These are phyloP conservation scores for Claviceps sp. DNA, from an alignment of 2,329 filamentous ascomycete genomes.

Conservation along the genomic window DNA sequence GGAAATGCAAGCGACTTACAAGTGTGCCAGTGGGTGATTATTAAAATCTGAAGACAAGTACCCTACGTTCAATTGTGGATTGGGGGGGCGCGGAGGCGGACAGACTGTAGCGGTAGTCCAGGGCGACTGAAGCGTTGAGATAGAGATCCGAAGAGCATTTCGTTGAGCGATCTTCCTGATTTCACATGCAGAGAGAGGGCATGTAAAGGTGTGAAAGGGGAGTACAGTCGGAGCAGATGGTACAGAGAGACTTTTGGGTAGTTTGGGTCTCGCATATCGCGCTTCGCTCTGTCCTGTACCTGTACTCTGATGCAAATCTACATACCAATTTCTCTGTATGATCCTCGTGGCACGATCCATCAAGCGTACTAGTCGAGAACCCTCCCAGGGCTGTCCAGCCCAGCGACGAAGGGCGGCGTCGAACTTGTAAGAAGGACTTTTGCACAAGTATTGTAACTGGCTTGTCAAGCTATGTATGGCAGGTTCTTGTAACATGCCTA, in stretches of 20 bases:
- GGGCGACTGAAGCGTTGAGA: conserved; percentile 69
- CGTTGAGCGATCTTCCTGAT: conserved; percentile 90
- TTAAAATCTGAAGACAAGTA: conserved; percentile 99
- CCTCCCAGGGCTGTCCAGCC: conserved; percentile 74
- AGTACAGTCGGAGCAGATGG: conserved; percentile 87
- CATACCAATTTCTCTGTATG: conserved; percentile 76
- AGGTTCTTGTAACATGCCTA: conserved; percentile 48
- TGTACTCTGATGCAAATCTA: conserved; percentile 57
- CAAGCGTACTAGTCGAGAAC: conserved; percentile 68
- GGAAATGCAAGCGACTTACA: conserved; percentile 34
- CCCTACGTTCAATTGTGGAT: conserved; percentile 75
- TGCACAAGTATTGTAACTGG: conserved; percentile 30
- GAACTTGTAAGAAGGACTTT: conserved; percentile 22
- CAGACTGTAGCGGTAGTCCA: conserved; percentile 79
- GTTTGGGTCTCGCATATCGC: conserved; percentile 57
- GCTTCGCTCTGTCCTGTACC: conserved; percentile 37
- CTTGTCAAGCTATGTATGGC: conserved; percentile 35
- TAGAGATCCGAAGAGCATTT: conserved; percentile 86
- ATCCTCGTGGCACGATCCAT: conserved; percentile 72
- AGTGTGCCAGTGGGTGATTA: conserved; percentile 87
- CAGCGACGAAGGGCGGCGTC: conserved; percentile 38
- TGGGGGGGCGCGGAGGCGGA: conserved; percentile 70
- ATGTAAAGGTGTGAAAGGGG: conserved; percentile 96
- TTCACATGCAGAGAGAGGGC: conserved; percentile 78
- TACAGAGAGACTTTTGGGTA: conserved; percentile 60